Evolutionary conservation across 1,284 basidiomycete genomes (phyloP).

Genomic region (Sanguinoderma infundibulare): DNA sequence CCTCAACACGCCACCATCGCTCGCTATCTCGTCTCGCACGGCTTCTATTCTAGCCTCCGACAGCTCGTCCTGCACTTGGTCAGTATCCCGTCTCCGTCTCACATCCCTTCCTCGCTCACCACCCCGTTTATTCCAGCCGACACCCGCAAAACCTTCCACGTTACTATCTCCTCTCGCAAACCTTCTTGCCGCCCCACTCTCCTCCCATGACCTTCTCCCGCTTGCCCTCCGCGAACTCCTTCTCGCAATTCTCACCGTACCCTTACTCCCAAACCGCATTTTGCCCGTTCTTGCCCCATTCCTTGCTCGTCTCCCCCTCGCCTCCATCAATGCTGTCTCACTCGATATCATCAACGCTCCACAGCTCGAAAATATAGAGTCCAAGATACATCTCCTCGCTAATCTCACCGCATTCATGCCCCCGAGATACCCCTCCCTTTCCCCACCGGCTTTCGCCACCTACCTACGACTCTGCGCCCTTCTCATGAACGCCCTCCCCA

Average conservation of each 20-base stretch:
- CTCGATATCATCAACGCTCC: constrained; percentile 30
- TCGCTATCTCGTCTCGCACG: constrained; percentile 46
- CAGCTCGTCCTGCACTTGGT: constrained; percentile 35
- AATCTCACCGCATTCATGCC: constrained; percentile 67
- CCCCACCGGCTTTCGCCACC: constrained; percentile 47
- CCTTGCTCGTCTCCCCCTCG: constrained; percentile 50
- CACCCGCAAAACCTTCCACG: constrained; percentile 39
- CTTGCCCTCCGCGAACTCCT: constrained; percentile 42
- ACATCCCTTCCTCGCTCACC: neutral
- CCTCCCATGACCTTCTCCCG: constrained; percentile 33
- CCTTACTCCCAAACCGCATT: constrained; percentile 70
- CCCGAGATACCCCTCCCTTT: constrained; percentile 54
- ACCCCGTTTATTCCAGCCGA: constrained; percentile 40
- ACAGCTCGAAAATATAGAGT: constrained; percentile 29
- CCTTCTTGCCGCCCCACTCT: constrained; percentile 46
- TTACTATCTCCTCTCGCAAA: constrained; percentile 47
- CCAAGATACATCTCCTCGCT: constrained; percentile 62
- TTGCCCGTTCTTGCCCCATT: constrained; percentile 56
- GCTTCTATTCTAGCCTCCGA: constrained; percentile 45
- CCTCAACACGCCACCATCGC: constrained; percentile 36
- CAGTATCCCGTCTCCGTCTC: constrained; percentile 11
- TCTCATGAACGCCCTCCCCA: constrained; percentile 59
- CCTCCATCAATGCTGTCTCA: constrained; percentile 39
- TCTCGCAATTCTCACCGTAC: constrained; percentile 60
- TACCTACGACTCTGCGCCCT: constrained; percentile 59